Base-by-base conservation (phyloP, 352 stramenopile species). In the Globisporangium cylindrosporum region DNA sequence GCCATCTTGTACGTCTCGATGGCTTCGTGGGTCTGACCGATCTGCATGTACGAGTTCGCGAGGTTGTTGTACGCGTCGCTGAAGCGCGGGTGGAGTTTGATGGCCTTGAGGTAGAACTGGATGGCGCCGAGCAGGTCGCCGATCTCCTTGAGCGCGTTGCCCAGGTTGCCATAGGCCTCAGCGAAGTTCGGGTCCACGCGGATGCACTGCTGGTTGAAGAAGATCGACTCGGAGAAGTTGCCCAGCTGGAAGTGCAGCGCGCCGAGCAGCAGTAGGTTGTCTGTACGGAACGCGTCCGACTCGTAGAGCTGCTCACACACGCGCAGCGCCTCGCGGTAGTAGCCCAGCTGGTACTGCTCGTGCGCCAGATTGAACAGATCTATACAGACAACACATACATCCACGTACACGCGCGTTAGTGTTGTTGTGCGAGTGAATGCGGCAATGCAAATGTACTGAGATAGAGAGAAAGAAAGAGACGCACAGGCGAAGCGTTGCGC, bases 191-290 rank as follows among this genome's bases (percentile, higher is more conserved):
- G 92, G 41, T 97, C 92, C 64, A 98, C 83, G 51, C 90, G 84
- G 61, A 98, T 97, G 68, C 87, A 95, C 67, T 98, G 92, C 73
- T 98, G 91, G 72, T 98, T 98, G 85, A 97, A 98, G 71, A 98
- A 98, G 58, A 98, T 97, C 67, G 81, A 88, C 67, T 98, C 93
- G 8, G 78, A 88, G 58, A 97, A 91, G 73, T 98, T 97, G 22
- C 90, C 84, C 0, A 98, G 78, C 67, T 98, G 93, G 67, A 98
- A 98, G 74, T 98, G 94, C 43, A 98, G 72, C 27, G 95, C 95
- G 14, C 94, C 94, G 3, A 98, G 77, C 24, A 98, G 84, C 57
- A 98, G 73, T 25, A 98, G 72, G 67, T 97, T 98, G 67, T 98
- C 95, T 1, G 89, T 91, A 43, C 92, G 89, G 59, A 80, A 93